Evolutionary conservation across 345 rosid genomes (phyloP).

Genomic region (Corchorus capsularis): DNA sequence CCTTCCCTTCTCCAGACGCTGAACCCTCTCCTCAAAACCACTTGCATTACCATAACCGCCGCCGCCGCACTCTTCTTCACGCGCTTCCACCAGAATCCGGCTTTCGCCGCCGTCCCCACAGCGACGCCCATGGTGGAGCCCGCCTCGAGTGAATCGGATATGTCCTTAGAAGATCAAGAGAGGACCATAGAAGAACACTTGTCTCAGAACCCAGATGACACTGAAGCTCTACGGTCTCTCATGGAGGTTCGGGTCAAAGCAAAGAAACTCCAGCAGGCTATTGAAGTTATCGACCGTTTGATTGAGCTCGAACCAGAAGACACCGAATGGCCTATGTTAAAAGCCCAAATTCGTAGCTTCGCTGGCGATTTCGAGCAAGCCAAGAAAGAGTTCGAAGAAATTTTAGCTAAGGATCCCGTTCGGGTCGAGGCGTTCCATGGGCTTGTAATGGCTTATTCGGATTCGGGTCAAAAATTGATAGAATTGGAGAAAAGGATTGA

Average conservation of each 20-base stretch:
- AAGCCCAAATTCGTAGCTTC: constrained; percentile 58
- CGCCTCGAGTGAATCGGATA: constrained; percentile 10
- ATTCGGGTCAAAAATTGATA: constrained; percentile 47
- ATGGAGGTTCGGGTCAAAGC: constrained; percentile 76
- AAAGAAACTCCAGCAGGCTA: constrained; percentile 56
- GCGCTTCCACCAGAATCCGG: constrained; percentile 52
- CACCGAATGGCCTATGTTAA: constrained; percentile 72
- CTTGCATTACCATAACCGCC: constrained; percentile 53
- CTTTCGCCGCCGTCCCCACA: constrained; percentile 53
- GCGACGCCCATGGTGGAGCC: constrained; percentile 39
- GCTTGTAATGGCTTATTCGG: constrained; percentile 66
- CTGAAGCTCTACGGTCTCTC: constrained; percentile 51
- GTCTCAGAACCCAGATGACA: constrained; percentile 45
- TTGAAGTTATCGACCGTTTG: constrained; percentile 58
- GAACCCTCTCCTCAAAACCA: constrained; percentile 43
- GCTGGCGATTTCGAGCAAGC: constrained; percentile 69
- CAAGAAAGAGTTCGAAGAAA: constrained; percentile 55
- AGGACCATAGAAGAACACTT: constrained; percentile 49
- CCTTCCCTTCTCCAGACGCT: constrained; percentile 33
- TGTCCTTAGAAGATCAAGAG: constrained; percentile 50
- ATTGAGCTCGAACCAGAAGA: constrained; percentile 78
- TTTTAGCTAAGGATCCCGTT: constrained; percentile 65
- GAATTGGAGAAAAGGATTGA: constrained; percentile 59
- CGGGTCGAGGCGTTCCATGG: constrained; percentile 93
- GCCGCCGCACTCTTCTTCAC: constrained; percentile 62